Evolutionary conservation across 441 rosid genomes (phyloP), one percentile per base, ranked within the genome.

Genomic region (Sinapis alba): DNA sequence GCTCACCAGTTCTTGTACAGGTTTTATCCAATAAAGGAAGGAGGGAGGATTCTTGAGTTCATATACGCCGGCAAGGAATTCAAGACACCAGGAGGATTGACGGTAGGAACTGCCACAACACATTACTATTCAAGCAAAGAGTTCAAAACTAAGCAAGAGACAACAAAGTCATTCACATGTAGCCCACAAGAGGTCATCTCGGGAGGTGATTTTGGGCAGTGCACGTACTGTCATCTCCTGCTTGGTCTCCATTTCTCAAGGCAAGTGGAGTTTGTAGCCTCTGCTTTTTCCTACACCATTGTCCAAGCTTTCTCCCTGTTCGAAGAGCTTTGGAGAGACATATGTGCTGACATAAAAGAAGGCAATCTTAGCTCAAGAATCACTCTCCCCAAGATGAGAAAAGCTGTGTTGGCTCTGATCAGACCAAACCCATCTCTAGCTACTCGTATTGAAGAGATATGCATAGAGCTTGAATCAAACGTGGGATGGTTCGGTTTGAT

Each of bases 151-250:
- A 94, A 90, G 84, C 97, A 94, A 76, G 86, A 84, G 73, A 85
- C 78, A 27, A 94, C 92, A 1, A 88, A 84, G 58, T 85, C 89
- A 1, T 94, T 89, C 84, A 89, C 96, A 43, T 88, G 94, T 73
- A 93, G 97, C 69, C 97, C 98, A 6, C 82, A 68, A 59, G 94
- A 87, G 67, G 92, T 91, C 24, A 86, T 93, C 71, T 84, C 88
- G 0, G 84, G 93, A 36, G 89, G 93, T 38, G 97, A 93, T 72
- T 88, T 88, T 79, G 80, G 75, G 62, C 97, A 93, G 74, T 81
- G 89, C 56, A 91, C 96, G 2, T 93, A 93, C 10, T 91, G 94
- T 72, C 98, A 93, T 81, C 97, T 93, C 71, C 81, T 93, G 9
- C 87, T 93, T 1, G 98, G 98, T 24, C 92, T 93, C 38, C 78